Evolutionary conservation across 805 yeast species (phyloP), one percentile per base, ranked within the genome.

Genomic region (Ogataea ganodermae): DNA sequence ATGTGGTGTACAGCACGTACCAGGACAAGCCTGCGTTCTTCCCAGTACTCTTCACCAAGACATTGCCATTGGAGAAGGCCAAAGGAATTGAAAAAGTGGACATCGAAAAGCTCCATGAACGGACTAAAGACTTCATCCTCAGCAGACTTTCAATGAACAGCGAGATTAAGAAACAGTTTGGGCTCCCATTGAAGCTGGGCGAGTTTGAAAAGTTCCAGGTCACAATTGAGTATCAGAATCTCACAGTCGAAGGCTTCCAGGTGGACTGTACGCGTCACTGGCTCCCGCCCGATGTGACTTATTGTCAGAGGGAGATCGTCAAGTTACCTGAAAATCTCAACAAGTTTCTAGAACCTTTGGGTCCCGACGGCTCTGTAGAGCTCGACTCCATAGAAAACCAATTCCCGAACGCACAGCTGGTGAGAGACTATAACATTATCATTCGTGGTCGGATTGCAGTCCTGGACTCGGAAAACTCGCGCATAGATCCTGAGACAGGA

Each of bases 311-410:
- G 36, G 66, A 62, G 49, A 52, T 63, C 10, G 58, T 56, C 9
- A 52, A 55, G 20, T 43, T 64, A 20, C 59, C 62, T 7, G 57
- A 55, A 5, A 61, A 58, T 39, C 49, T 66, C 33, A 62, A 62
- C 44, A 61, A 60, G 21, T 56, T 62, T 18, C 53, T 68, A 28
- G 68, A 68, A 35, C 71, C 72, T 4, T 42, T 68, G 43, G 59
- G 52, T 31, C 33, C 56, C 6, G 55, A 56, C 14, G 59, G 59
- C 1, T 40, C 48, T 2, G 40, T 50, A 6, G 64, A 50, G 6
- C 52, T 53, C 9, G 58, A 55, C 9, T 53, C 66, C 1, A 53
- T 58, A 12, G 65, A 65, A 26, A 52, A 54, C 24, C 45, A 55
- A 5, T 59, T 53, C 28, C 57, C 55, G 6, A 60, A 60, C 31